Conservation (phyloP, 805 yeast species). For the Metschnikowia matae region DNA sequence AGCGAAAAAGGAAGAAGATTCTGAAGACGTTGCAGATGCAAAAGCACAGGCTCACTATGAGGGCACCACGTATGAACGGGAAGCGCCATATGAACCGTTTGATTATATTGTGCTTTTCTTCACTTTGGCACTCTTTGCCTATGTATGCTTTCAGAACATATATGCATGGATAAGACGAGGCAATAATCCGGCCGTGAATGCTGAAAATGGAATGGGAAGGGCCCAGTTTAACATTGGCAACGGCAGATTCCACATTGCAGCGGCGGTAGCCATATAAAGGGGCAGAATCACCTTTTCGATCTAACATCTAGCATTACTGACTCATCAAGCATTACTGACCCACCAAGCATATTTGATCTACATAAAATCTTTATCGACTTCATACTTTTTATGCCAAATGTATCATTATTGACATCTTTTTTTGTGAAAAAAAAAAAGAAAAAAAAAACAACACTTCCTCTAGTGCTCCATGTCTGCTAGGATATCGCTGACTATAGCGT, state of each 20-base stretch:
- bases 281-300: too few species aligned
- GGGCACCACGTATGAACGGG: conserved; percentile 21
- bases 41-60: conserved; percentile 34
- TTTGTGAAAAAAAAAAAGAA: too few species aligned
- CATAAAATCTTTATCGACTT: too few species aligned
- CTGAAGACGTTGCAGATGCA: conserved; percentile 16
- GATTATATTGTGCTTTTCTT: conserved; percentile 33
- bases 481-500: conserved; percentile 27
- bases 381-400: too few species aligned
- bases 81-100: conserved; percentile 27
- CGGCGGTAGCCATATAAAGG: conserved; percentile 31
- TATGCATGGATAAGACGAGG: conserved; percentile 24
- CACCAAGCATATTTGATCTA: too few species aligned
- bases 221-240: conserved; percentile 5
- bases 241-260: conserved; percentile 12
- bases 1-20: conserved; percentile 9
- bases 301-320: too few species aligned
- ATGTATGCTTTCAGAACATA: conserved; percentile 26
- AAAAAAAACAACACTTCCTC: not conserved
- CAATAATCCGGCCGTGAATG: conserved; percentile 8
- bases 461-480: conserved; percentile 23
- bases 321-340: too few species aligned
- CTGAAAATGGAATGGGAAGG: not conserved
- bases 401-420: too few species aligned
- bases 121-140: conserved; percentile 26